Evolutionary conservation across 305 asterid species (phyloP), one percentile per base, ranked within the genome.

Genomic region (Fraxinus baroniana): DNA sequence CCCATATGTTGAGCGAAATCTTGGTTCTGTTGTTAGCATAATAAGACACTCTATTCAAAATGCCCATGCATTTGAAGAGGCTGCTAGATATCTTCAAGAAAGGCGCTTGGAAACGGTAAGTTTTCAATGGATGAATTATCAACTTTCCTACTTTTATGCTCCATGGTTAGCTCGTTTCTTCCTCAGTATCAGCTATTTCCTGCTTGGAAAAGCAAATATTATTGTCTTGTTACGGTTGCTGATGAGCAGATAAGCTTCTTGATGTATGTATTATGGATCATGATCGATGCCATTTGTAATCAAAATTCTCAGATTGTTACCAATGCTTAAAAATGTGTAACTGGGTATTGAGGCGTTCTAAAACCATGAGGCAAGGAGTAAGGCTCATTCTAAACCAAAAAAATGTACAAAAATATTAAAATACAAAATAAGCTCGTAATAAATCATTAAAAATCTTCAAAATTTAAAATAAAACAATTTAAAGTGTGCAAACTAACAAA

Each of bases 1-100:
- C 85, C 95, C 97, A 18, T 94, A 94, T 85, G 82, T 94, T 46
- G 99, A 97, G 78, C 96, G 93, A 79, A 93, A 92, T 82, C 93
- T 91, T 84, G 90, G 88, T 88, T 86, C 98, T 66, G 91, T 97
- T 78, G 90, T 97, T 79, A 87, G 93, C 86, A 85, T 94, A 82
- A 92, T 97, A 82, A 91, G 98, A 79, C 92, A 90, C 83, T 92
- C 99, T 77, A 85, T 92, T 86, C 96, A 88, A 87, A 93, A 91
- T 89, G 92, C 94, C 55, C 87, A 92, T 83, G 89, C 93, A 77
- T 97, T 93, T 86, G 95, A 94, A 90, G 96, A 84, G 79, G 89
- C 93, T 83, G 91, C 84, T 66, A 85, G 91, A 87, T 84, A 84
- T 82, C 91, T 97, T 18, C 92, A 92, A 82, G 94, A 88, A 78